Conservation (phyloP, 164 flowering plant genomes). For the Cinnamomum chago region DNA sequence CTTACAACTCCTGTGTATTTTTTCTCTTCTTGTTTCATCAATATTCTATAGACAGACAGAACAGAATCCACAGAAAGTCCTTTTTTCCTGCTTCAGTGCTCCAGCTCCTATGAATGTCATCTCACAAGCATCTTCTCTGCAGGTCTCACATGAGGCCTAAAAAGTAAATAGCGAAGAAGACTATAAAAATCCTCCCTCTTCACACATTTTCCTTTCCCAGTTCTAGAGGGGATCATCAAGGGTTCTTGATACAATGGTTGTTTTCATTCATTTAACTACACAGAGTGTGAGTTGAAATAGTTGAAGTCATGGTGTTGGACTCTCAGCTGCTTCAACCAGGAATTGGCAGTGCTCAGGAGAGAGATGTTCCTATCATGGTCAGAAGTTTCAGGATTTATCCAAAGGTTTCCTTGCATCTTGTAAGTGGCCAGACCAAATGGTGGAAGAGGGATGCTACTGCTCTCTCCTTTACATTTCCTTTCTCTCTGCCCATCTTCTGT, state of each 20-base stretch:
- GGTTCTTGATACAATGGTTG: not conserved
- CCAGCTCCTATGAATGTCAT: not conserved
- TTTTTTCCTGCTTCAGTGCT: not conserved
- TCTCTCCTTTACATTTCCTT: slow-evolving; percentile 5
- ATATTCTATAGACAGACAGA: not conserved
- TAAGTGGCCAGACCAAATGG: slow-evolving; percentile 56
- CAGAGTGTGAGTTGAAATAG: slow-evolving; percentile 25
- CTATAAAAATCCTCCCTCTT: not conserved
- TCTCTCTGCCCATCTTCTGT: not conserved
- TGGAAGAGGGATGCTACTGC: slow-evolving; percentile 23
- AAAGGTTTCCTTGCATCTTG: slow-evolving; percentile 44
- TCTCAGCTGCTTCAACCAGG: slow-evolving; percentile 58
- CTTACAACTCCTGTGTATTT: too few species aligned
- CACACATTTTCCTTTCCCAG: not conserved
- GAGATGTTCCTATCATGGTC: slow-evolving; percentile 25
- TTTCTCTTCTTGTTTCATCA: not conserved
- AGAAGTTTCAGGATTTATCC: slow-evolving; percentile 27
- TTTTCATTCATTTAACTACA: not conserved
- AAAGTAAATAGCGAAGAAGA: not conserved
- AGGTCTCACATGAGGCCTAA: not conserved
- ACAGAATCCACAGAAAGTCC: not conserved
- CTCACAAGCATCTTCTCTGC: not conserved
- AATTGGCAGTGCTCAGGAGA: slow-evolving; percentile 46
- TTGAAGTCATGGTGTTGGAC: slow-evolving; percentile 50
- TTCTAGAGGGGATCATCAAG: not conserved